Percentiles rank a stretch among this genome's conserved stretches.
These are phyloP conservation scores for Pinus tabuliformis DNA, from an alignment of 75 land plant genomes.

Conservation along the genomic window DNA sequence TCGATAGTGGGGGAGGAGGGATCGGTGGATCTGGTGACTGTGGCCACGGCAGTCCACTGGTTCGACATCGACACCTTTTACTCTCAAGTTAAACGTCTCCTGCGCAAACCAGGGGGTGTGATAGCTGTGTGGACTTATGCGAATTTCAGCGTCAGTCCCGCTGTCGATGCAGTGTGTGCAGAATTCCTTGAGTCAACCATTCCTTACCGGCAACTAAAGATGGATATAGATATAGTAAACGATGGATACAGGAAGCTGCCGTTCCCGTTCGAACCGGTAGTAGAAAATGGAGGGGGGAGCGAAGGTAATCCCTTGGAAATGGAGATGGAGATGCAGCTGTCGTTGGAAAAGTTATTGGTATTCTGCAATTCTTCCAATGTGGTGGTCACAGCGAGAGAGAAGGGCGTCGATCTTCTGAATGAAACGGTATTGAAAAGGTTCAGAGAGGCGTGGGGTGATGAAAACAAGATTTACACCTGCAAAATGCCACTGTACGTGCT, in stretches of 20 bases:
- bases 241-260: no score
- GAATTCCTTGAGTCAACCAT: no score
- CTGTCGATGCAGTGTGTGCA: no score
- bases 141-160: background rate
- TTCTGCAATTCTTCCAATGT: constrained; percentile 17
- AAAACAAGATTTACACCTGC: background rate
- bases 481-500: background rate
- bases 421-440: constrained; percentile 9
- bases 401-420: constrained; percentile 23
- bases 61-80: constrained; percentile 35
- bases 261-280: constrained; percentile 6
- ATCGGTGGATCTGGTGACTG: constrained; percentile 27
- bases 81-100: constrained; percentile 15
- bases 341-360: constrained; percentile 7
- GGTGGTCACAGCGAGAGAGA: constrained; percentile 9
- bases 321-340: constrained; percentile 4
- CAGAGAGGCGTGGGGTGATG: constrained; percentile 22
- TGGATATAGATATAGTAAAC: no score
- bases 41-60: constrained; percentile 42
- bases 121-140: constrained; percentile 18
- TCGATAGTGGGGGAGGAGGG: constrained; percentile 15
- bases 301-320: background rate
- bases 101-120: constrained; percentile 31
- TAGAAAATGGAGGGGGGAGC: constrained; percentile 8
- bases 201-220: no score